Evolutionary conservation across 768 basidiomycete species (phyloP).

Genomic region (Boletus speciosus): DNA sequence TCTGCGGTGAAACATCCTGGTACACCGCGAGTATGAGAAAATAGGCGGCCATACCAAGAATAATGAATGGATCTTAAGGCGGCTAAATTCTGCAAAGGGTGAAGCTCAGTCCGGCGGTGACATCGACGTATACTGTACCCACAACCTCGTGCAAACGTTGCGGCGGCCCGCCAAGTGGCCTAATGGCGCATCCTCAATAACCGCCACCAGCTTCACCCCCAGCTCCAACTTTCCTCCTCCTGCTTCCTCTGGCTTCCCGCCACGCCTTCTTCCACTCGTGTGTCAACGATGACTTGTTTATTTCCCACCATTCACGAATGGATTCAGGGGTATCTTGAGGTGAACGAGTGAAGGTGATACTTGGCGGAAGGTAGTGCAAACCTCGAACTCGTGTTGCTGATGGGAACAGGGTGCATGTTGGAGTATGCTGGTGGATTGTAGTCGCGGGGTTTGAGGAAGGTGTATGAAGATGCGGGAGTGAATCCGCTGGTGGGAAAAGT

Average conservation of each 20-base stretch:
- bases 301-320: conserved; percentile 69
- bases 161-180: background rate
- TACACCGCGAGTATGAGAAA: background rate
- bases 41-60: background rate
- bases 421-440: conserved; percentile 13
- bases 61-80: background rate
- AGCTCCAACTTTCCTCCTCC: conserved; percentile 49
- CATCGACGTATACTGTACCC: background rate
- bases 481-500: conserved; percentile 55
- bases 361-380: conserved; percentile 39
- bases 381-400: conserved; percentile 44
- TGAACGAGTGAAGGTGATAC: conserved; percentile 18
- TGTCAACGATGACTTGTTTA: conserved; percentile 62
- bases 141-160: background rate
- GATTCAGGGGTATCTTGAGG: conserved; percentile 35
- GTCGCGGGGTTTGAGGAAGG: conserved; percentile 12
- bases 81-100: background rate
- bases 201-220: conserved; percentile 25
- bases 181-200: conserved; percentile 6
- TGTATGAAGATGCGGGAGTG: conserved; percentile 11
- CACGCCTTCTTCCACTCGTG: conserved; percentile 74
- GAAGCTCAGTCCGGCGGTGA: background rate
- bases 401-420: conserved; percentile 21
- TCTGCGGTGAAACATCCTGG: background rate
- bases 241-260: conserved; percentile 70